phyloP scores from a whole-genome alignment of 2,329 filamentous ascomycete species.

The Aureobasidium namibiae region DNA sequence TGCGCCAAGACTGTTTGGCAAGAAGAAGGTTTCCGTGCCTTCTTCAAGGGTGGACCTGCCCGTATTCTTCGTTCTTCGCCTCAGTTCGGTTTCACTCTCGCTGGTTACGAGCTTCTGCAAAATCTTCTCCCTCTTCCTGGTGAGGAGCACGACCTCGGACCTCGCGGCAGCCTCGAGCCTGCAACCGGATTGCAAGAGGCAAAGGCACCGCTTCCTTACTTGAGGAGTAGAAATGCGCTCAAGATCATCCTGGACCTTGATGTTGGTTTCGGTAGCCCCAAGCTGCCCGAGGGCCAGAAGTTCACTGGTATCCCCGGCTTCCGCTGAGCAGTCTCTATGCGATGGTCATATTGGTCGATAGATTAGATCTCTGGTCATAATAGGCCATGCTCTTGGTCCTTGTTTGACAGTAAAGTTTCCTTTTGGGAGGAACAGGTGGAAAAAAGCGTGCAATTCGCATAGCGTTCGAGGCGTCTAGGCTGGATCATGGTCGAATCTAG shows the following conservation, averaged over 20 bases:
- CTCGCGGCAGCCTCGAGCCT: slow-evolving; percentile 52
- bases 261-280: slow-evolving; percentile 77
- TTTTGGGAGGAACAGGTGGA: neutral
- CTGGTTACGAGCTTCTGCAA: slow-evolving; percentile 88
- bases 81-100: slow-evolving; percentile 96
- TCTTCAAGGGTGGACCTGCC: slow-evolving; percentile 97
- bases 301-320: slow-evolving; percentile 14
- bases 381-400: neutral
- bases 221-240: slow-evolving; percentile 77
- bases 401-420: neutral
- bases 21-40: slow-evolving; percentile 90
- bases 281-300: slow-evolving; percentile 23
- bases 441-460: neutral
- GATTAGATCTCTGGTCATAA: neutral
- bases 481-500: slow-evolving; percentile 4
- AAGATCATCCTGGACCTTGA: slow-evolving; percentile 95
- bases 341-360: neutral
- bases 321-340: neutral
- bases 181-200: slow-evolving; percentile 56
- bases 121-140: slow-evolving; percentile 72
- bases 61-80: slow-evolving; percentile 92
- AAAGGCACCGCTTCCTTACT: slow-evolving; percentile 55
- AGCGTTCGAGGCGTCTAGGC: neutral
- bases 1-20: slow-evolving; percentile 73
- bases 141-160: slow-evolving; percentile 42